Percentiles rank a stretch among this genome's conserved stretches.
Conservation (phyloP, 2,329 filamentous ascomycete species). For the Hypoxylon sp. region DNA sequence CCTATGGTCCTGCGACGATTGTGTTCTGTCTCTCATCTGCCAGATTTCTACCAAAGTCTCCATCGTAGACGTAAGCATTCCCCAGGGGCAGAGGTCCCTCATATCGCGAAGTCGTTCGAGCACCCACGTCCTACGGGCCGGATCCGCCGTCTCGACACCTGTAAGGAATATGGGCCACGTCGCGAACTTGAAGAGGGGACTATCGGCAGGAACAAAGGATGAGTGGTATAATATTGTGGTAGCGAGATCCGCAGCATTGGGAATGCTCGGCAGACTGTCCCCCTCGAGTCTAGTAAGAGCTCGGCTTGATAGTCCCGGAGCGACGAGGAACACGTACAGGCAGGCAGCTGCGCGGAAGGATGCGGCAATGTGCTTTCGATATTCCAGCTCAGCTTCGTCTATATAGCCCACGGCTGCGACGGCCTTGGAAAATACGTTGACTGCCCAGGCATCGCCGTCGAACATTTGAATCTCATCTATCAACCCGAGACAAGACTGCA, state of each 20-base stretch:
- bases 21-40: constrained; percentile 51
- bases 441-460: constrained; percentile 54
- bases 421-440: constrained; percentile 46
- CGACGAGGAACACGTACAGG: constrained; percentile 54
- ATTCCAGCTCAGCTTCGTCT: constrained; percentile 50
- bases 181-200: constrained; percentile 65
- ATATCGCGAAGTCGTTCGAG: constrained; percentile 56
- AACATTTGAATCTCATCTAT: constrained; percentile 53
- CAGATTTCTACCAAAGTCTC: constrained; percentile 58
- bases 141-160: constrained; percentile 61
- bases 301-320: constrained; percentile 37
- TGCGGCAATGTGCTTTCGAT: constrained; percentile 53
- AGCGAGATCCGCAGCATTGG: constrained; percentile 55
- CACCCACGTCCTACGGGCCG: constrained; percentile 58
- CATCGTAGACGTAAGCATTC: constrained; percentile 59
- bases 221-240: constrained; percentile 60
- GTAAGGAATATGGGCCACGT: constrained; percentile 68
- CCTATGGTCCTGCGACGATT: constrained; percentile 15
- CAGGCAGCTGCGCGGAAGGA: constrained; percentile 58
- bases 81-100: constrained; percentile 57
- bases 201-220: constrained; percentile 55
- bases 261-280: constrained; percentile 45
- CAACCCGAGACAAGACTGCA: constrained; percentile 49
- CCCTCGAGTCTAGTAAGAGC: constrained; percentile 5
- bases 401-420: constrained; percentile 41